Evolutionary conservation across 2,329 filamentous ascomycete species (phyloP), one percentile per base, ranked within the genome.

Genomic region (Monosporascus sp.): DNA sequence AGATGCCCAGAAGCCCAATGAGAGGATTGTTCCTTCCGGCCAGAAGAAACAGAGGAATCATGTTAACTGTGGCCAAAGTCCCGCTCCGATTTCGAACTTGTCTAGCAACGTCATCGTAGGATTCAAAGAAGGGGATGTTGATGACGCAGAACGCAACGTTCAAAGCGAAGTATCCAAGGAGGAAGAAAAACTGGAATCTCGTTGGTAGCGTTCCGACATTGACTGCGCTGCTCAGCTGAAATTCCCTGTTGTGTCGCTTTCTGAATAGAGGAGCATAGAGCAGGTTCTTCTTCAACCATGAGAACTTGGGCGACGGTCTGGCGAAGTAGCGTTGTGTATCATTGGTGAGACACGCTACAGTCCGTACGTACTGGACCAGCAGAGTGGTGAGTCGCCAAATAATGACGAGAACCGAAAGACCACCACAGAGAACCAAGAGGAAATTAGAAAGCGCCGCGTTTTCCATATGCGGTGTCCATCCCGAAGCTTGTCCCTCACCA

Each of bases 291-390:
- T 89, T 87, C 59, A 90, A 73, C 71, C 77, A 83, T n/a, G 87
- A 75, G 53, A 74, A 70, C 43, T 73, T 75, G 16, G 67, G 61
- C 7, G 76, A 76, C 6, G 87, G 80, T 24, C 76, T 74, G 46
- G 85, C 80, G 67, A 92, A 96, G 74, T 91, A 96, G 56, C 82
- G 79, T 69, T 96, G 91, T 1, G 79, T 86, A 59, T 90, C 87
- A 73, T 90, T 91, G 73, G 82, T 86, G 60, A 96, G 80, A 64
- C 86, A 90, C 43, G 87, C 80, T 45, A 96, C 77, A 26, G 82
- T 86, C 58, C 91, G 84, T 38, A 92, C 75, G 65, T 94, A 87
- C 60, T 80, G 83, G 54, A 82, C 75, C 53, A 88, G 72, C 52
- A 81, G 77, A 49, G 84, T 78, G 52, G 76, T 71, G 58, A 86